Conservation (phyloP, 352 stramenopile genomes). For the Phytopythium oedochilum region DNA sequence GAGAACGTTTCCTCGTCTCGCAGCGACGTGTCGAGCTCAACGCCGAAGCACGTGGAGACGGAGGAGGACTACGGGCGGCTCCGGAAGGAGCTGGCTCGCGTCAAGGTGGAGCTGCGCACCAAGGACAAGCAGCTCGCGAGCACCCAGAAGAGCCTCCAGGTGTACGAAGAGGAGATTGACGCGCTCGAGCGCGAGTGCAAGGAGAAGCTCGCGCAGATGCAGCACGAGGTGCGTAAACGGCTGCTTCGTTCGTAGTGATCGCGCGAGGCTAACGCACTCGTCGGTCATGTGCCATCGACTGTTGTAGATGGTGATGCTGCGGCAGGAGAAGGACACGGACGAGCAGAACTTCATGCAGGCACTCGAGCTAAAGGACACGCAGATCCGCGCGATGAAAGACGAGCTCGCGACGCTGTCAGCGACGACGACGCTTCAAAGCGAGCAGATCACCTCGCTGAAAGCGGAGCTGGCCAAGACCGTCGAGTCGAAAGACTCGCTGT, state of each 20-base stretch:
- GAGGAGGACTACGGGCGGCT: conserved; percentile 26
- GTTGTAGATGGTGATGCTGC: conserved; percentile 35
- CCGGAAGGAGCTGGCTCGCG: conserved; percentile 48
- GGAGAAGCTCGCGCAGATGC: conserved; percentile 57
- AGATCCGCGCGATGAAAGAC: conserved; percentile 35
- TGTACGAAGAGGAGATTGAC: conserved; percentile 76
- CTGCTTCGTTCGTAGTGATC: background rate
- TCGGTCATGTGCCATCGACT: background rate
- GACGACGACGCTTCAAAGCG: conserved; percentile 23
- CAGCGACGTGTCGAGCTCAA: conserved; percentile 11
- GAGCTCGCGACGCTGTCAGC: conserved; percentile 39
- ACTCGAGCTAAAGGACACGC: conserved; percentile 67
- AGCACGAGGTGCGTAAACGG: conserved; percentile 47
- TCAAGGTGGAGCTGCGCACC: conserved; percentile 45
- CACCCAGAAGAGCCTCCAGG: conserved; percentile 49
- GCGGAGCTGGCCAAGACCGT: conserved; percentile 40
- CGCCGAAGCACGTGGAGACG: background rate
- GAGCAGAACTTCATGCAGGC: conserved; percentile 72
- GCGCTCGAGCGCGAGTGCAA: conserved; percentile 73
- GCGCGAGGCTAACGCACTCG: background rate
- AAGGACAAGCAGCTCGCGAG: conserved; percentile 62
- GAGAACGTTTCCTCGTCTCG: conserved; percentile 24
- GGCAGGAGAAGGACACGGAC: conserved; percentile 58
- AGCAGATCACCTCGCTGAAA: conserved; percentile 38
- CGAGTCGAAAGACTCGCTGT: conserved; percentile 65